Base-by-base conservation (phyloP, 768 basidiomycete species). In the Sarcodon sp. region DNA sequence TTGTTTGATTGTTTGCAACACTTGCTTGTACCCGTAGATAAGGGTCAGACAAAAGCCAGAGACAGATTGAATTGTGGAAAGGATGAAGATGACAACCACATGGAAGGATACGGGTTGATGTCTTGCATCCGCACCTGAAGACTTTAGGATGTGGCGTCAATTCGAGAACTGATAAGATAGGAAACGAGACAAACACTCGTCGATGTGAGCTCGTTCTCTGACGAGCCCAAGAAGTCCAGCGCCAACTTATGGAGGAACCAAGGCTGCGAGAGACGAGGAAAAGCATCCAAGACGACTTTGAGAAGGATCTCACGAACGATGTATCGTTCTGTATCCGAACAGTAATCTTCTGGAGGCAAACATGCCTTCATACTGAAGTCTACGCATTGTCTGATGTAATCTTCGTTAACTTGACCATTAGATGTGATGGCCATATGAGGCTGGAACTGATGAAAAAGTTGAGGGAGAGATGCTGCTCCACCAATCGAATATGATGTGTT, bases 221-320 rank as follows among this genome's bases (percentile, higher is more conserved):
- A 41, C 21, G 71, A 67, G 6, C 78, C 83, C 9, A 94, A 64
- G 3, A 83, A 61, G 55, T 80, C 79, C 34, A 93, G 68, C 9
- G 85, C 68, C 3, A 73, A 57, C 56, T 71, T 79, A 50, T 90
- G 80, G 43, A 94, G 75, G 61, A 96, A 97, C 91, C 93, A 97
- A 0, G 87, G 85, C 60, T 96, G 84, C 6, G 79, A 75, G 45
- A 94, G 61, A 54, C 76, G 80, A 32, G 81, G 80, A 21, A 65
- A 60, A 3, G 69, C 54, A 13, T 55, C 60, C 16, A 84, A 57
- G 21, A 84, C 64, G 18, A 87, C 70, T 55, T 86, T 84, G 57
- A 89, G 75, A 32, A 94, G 57, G 35, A 96, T 68, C 66, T 98
- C 94, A 49, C 90, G 79, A 37, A 87, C 65, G 50, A 97, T 84